Conservation (phyloP, 2,329 filamentous ascomycete genomes). For the Fusarium sp. region DNA sequence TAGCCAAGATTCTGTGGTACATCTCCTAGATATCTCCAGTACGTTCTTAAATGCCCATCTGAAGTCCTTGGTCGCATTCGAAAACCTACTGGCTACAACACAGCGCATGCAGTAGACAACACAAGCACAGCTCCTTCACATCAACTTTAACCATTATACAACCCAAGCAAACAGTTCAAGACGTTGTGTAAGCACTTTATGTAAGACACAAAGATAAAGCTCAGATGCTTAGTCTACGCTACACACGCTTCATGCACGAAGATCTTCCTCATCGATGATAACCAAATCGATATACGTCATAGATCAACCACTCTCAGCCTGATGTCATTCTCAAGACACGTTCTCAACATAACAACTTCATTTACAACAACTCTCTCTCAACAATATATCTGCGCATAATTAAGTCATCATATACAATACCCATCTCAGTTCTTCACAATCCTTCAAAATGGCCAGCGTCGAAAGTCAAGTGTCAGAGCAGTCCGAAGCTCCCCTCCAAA, state of each 20-base stretch:
- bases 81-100: not conserved
- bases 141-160: not conserved
- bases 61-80: not conserved
- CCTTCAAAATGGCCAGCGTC: constrained; percentile 10
- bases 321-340: constrained; percentile 12
- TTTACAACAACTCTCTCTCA: not conserved
- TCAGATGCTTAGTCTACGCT: not conserved
- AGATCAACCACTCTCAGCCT: constrained; percentile 10
- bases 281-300: constrained; percentile 21
- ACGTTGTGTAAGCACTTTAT: constrained; percentile 1
- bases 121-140: not conserved
- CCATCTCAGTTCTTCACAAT: not conserved
- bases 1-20: not conserved
- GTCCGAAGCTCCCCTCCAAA: constrained; percentile 12
- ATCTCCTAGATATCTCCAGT: not conserved
- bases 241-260: constrained; percentile 9
- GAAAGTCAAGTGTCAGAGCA: constrained; percentile 18
- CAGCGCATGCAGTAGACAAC: not conserved
- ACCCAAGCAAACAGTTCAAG: not conserved
- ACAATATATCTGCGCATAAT: not conserved
- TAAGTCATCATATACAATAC: not conserved
- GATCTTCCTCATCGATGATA: not conserved
- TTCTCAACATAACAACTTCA: not conserved
- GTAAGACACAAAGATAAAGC: constrained; percentile 7
- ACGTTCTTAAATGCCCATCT: not conserved